Evolutionary conservation across 495 filamentous ascomycete species (phyloP), one percentile per base, ranked within the genome.

Genomic region (Extremus antarcticus): DNA sequence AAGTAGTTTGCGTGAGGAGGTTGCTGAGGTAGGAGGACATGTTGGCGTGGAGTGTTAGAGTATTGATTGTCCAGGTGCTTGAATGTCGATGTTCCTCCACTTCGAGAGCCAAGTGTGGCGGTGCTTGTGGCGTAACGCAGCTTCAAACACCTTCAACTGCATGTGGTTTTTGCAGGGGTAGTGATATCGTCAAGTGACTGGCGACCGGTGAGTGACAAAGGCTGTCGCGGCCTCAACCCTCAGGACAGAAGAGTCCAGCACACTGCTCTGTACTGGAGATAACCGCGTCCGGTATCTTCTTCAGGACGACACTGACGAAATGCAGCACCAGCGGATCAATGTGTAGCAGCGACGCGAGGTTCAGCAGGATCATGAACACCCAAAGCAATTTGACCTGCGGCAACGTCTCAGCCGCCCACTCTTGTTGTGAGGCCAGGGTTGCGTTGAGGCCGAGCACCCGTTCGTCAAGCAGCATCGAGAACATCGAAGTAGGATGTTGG

Each of bases 21-120:
- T 80, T 79, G 52, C 79, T 81, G 69, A 94, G 82, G 76, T 90
- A 94, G 54, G 84, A 87, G 61, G 84, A 76, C 82, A 88, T 91
- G 55, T 52, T 77, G 71, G 16, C 17, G 41, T 3, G 4, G 29
- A 35, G 29, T 35, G 29, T 13, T 7, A 13, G 7, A 35, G 29
- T 7, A 35, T 4, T 35, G 29, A 13, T 45, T n/a, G 41, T 45
- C n/a, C 8, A n/a, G 8, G 41, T 40, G 35, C n/a, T 45, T 21
- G 41, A 45, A 45, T 8, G 4, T 45, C 16, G 20, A 8, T 7
- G 20, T 45, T n/a, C n/a, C 41, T 8, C 41, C 4, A 3, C 20
- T 45, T 3, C 41, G 17, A 40, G 35, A 4, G 8, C 29, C 29
- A 35, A 4, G 7, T 35, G 29, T 35, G 29, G 29, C 29, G 4